Conservation (phyloP, 352 stramenopile genomes). For the Hyaloperonospora brassicae region DNA sequence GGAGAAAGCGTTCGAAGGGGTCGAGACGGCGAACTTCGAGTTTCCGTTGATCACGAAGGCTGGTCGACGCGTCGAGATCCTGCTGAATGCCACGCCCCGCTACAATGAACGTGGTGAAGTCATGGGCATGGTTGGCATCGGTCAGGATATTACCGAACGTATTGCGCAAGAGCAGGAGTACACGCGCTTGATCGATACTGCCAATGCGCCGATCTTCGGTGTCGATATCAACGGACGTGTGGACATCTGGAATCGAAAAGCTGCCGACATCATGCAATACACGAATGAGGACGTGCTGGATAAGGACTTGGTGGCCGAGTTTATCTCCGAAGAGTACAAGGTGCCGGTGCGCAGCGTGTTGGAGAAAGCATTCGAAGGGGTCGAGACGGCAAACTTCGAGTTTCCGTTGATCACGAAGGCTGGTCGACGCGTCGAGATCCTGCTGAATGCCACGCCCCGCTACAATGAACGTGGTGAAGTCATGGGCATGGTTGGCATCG, state of each 20-base stretch:
- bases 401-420: constrained; percentile 48
- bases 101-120: constrained; percentile 45
- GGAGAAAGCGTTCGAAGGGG: constrained; percentile 45
- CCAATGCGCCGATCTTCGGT: constrained; percentile 64
- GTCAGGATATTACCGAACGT: constrained; percentile 52
- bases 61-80: constrained; percentile 33
- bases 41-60: constrained; percentile 52
- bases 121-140: constrained; percentile 54
- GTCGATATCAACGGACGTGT: constrained; percentile 44
- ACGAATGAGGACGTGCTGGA: constrained; percentile 44
- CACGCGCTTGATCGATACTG: constrained; percentile 53
- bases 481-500: constrained; percentile 48
- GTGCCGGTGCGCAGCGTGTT: constrained; percentile 23
- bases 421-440: constrained; percentile 34
- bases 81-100: constrained; percentile 43
- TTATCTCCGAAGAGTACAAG: constrained; percentile 29
- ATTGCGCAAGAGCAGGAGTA: constrained; percentile 67
- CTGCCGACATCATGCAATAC: constrained; percentile 49
- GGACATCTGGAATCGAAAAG: constrained; percentile 62
- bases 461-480: constrained; percentile 46
- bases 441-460: constrained; percentile 43
- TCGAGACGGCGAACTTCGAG: constrained; percentile 56
- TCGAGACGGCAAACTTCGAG: constrained; percentile 48
- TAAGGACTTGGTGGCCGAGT: constrained; percentile 31
- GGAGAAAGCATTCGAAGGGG: constrained; percentile 45